Conservation (phyloP, 2,329 filamentous ascomycete genomes). For the Chlorencoelia australis region DNA sequence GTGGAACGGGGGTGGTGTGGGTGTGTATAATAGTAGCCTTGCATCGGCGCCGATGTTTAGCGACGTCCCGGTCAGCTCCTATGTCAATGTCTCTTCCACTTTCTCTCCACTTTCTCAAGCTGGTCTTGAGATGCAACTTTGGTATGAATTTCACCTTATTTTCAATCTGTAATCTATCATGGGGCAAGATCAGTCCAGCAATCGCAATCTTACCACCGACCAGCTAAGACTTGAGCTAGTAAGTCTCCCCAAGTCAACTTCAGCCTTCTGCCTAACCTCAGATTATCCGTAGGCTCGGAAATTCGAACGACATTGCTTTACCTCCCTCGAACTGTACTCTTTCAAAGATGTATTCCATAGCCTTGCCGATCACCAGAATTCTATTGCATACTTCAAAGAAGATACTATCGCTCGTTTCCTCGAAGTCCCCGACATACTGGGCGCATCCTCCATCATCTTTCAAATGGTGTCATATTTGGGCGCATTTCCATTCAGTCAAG, state of each 20-base stretch:
- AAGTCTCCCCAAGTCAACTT: slow-evolving; percentile 7
- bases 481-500: slow-evolving; percentile 62
- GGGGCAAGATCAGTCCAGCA: slow-evolving; percentile 27
- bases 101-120: neutral
- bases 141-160: neutral
- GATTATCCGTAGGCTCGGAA: slow-evolving; percentile 40
- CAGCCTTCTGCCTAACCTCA: slow-evolving; percentile 3
- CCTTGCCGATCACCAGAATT: slow-evolving; percentile 54
- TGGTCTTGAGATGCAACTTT: neutral
- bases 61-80: no score
- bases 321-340: slow-evolving; percentile 60
- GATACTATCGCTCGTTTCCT: slow-evolving; percentile 62
- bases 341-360: slow-evolving; percentile 64
- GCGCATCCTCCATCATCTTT: slow-evolving; percentile 57
- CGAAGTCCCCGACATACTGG: slow-evolving; percentile 60
- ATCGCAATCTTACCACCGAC: slow-evolving; percentile 21
- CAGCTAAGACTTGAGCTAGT: slow-evolving; percentile 27
- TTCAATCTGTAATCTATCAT: slow-evolving; percentile 14
- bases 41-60: no score
- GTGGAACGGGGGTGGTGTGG: no score
- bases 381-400: slow-evolving; percentile 57
- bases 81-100: neutral
- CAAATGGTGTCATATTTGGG: slow-evolving; percentile 63
- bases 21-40: no score
- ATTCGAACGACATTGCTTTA: slow-evolving; percentile 63